phyloP scores from a whole-genome alignment of 495 filamentous ascomycete genomes.

The Letharia lupina region DNA sequence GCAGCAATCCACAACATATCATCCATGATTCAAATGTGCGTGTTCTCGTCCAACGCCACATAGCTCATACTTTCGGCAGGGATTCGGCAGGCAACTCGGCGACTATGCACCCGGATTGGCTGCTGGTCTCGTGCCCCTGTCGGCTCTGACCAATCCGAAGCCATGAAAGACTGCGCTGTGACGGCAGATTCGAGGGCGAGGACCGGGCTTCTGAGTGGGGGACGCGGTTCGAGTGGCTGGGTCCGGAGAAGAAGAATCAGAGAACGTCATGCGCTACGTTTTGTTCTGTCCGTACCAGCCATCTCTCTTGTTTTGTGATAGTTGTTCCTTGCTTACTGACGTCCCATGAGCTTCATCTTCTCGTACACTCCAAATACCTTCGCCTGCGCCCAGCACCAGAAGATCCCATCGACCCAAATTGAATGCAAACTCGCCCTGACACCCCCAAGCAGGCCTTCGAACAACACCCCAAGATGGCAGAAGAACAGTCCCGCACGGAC shows the following conservation, averaged over 20 bases:
- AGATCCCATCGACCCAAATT: background rate
- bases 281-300: background rate
- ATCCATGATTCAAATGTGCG: background rate
- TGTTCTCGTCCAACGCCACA: slow-evolving; percentile 5
- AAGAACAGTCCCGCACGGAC: slow-evolving; percentile 20
- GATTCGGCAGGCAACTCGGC: background rate
- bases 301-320: background rate
- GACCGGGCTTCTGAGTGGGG: background rate
- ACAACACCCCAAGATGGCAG: slow-evolving; percentile 20
- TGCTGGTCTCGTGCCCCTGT: slow-evolving; percentile 3
- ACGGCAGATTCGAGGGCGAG: background rate
- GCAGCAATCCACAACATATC: background rate
- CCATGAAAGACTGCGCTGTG: background rate
- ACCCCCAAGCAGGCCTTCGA: slow-evolving; percentile 11
- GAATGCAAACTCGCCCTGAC: slow-evolving; percentile 20
- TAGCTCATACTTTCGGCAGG: slow-evolving; percentile 1
- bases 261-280: background rate
- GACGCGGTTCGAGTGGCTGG: background rate
- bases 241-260: background rate
- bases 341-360: background rate
- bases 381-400: background rate
- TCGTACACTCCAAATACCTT: too few relatives aligned
- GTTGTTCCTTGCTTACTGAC: background rate
- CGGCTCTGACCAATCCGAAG: background rate
- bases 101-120: background rate